phyloP scores from a whole-genome alignment of 106 monocot genomes.

The Dioscorea zingiberensis region DNA sequence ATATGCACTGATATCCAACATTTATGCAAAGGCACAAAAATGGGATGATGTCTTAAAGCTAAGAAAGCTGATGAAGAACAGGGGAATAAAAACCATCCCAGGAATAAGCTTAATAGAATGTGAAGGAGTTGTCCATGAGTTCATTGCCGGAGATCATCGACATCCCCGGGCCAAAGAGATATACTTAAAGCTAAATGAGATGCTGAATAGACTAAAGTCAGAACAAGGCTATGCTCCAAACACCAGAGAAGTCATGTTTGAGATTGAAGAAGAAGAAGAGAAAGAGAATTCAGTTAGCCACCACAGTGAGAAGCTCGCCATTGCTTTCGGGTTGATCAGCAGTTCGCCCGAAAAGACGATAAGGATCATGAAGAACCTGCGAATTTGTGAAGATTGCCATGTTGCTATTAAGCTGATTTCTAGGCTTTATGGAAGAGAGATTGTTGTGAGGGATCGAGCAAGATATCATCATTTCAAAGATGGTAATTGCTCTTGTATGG shows the following conservation, averaged over 20 bases:
- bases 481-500: conserved; percentile 1
- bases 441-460: conserved; percentile 1
- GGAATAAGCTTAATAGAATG: conserved; percentile 21
- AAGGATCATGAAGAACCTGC: neutral
- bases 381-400: conserved; percentile 4
- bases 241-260: neutral
- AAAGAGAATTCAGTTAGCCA: neutral
- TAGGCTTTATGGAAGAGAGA: neutral
- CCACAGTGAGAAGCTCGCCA: conserved; percentile 7
- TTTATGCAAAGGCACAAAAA: conserved; percentile 19
- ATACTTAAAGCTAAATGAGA: neutral
- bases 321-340: conserved; percentile 6
- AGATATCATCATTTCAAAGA: conserved; percentile 1
- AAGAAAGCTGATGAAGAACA: conserved; percentile 13
- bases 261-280: neutral
- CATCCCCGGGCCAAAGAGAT: conserved; percentile 12
- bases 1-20: conserved; percentile 19
- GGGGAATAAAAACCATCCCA: conserved; percentile 7
- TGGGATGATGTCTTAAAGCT: conserved; percentile 19
- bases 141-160: conserved; percentile 6
- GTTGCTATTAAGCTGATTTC: neutral
- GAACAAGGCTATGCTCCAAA: neutral
- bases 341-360: neutral
- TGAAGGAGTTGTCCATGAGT: conserved; percentile 12
- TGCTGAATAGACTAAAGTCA: neutral